Conservation (phyloP, 768 basidiomycete species). For the Cystofilobasidium ferigula region DNA sequence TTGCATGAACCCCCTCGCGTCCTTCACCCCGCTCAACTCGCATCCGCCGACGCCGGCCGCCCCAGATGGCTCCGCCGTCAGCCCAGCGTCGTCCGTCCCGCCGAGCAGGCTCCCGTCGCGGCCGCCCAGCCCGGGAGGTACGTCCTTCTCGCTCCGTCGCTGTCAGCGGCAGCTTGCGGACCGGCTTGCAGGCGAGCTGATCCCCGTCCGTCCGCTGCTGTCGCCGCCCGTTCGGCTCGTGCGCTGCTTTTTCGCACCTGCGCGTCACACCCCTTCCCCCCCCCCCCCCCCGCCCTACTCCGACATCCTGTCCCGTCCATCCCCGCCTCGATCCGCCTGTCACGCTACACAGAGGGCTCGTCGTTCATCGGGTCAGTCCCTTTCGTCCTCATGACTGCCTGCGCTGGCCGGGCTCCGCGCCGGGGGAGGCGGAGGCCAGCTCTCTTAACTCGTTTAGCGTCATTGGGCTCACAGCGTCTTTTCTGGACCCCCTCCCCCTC, state of each 20-base stretch:
- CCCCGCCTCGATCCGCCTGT: not conserved
- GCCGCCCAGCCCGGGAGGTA: not conserved
- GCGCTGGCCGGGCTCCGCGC: not conserved
- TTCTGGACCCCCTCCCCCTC: too few species aligned
- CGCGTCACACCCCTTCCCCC: too few species aligned
- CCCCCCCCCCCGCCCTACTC: not conserved
- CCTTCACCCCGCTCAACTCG: not conserved
- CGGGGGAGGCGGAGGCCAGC: not conserved
- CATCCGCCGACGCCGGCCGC: not conserved
- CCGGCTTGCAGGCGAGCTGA: not conserved
- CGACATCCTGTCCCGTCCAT: not conserved
- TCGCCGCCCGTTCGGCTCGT: too few species aligned
- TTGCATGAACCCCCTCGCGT: not conserved
- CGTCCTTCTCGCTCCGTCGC: not conserved
- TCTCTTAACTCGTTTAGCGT: too few species aligned
- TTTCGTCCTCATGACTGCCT: not conserved
- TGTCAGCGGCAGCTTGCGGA: not conserved
- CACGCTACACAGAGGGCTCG: not conserved
- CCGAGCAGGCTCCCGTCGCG: constrained; percentile 3
- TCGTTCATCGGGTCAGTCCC: not conserved
- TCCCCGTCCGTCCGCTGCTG: too few species aligned
- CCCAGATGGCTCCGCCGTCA: not conserved
- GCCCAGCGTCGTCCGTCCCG: not conserved
- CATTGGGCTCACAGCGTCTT: too few species aligned
- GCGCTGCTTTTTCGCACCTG: too few species aligned